Conservation (phyloP, 2,329 filamentous ascomycete genomes). For the Aspergillus floridensis region DNA sequence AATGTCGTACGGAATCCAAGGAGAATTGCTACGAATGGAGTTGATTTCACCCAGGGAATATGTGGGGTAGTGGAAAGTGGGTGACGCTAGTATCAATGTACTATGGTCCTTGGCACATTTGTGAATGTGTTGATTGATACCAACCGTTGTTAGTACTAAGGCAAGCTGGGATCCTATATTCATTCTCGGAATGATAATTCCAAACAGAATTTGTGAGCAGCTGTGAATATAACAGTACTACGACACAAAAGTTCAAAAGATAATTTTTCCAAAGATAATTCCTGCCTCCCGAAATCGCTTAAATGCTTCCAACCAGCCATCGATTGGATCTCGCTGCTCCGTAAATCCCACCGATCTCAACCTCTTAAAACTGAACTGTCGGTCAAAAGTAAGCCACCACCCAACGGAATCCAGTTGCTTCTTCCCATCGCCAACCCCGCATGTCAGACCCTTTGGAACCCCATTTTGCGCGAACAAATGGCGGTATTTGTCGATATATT, state of each 20-base stretch:
- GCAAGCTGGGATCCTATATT: no score
- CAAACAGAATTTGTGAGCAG: no score
- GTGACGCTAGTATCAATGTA: no score
- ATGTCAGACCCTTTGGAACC: conserved; percentile 21
- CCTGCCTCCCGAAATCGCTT: conserved; percentile 43
- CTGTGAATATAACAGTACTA: no score
- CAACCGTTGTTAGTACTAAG: no score
- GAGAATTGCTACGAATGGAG: no score
- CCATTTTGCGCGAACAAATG: conserved; percentile 30
- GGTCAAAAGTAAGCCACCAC: conserved; percentile 50
- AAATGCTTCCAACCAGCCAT: conserved; percentile 47
- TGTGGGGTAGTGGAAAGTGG: no score
- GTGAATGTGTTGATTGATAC: no score
- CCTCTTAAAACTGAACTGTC: conserved; percentile 46
- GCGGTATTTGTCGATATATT: conserved; percentile 28
- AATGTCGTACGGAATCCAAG: no score
- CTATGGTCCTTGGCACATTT: no score
- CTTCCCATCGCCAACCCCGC: conserved; percentile 39
- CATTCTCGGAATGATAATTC: no score
- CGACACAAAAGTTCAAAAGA: conserved; percentile 26
- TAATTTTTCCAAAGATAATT: conserved; percentile 42
- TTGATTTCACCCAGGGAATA: no score
- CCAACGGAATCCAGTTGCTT: conserved; percentile 46
- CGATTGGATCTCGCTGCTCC: conserved; percentile 37
- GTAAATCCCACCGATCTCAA: conserved; percentile 42